Percentiles rank a stretch among this genome's conserved stretches.
phyloP scores from a whole-genome alignment of 2,329 filamentous ascomycete species.

The Botryotinia globosa region DNA sequence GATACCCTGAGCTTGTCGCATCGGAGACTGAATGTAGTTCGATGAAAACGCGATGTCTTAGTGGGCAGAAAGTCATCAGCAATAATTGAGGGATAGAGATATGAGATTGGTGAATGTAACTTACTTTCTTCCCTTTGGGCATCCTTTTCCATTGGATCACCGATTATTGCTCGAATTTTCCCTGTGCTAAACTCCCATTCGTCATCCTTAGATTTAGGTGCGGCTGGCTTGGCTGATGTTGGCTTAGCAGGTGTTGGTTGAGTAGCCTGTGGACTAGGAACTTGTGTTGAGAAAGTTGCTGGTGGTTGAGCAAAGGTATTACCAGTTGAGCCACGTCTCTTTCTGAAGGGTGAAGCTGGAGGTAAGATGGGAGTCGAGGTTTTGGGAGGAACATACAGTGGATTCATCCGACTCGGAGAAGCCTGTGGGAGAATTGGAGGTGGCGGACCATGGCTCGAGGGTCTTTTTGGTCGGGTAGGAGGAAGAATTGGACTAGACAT shows the following conservation, averaged over 20 bases:
- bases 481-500: background rate
- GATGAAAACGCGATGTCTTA: constrained; percentile 32
- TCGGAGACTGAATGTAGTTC: constrained; percentile 20
- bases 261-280: background rate
- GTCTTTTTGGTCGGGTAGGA: background rate
- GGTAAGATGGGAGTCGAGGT: constrained; percentile 6
- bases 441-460: background rate
- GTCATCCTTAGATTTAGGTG: background rate
- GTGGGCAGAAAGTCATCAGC: background rate
- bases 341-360: constrained; percentile 6
- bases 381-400: background rate
- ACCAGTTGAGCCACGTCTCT: background rate
- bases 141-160: constrained; percentile 19
- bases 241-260: background rate
- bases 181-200: constrained; percentile 29
- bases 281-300: background rate
- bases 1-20: constrained; percentile 18
- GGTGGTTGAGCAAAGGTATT: background rate
- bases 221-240: background rate
- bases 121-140: constrained; percentile 29
- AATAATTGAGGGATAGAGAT: background rate
- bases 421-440: background rate
- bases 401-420: background rate
- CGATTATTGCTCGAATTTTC: constrained; percentile 22
- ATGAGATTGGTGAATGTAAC: background rate